phyloP scores from a whole-genome alignment of 1,139 yeast species.

The Casaregolazyma suthepensis region DNA sequence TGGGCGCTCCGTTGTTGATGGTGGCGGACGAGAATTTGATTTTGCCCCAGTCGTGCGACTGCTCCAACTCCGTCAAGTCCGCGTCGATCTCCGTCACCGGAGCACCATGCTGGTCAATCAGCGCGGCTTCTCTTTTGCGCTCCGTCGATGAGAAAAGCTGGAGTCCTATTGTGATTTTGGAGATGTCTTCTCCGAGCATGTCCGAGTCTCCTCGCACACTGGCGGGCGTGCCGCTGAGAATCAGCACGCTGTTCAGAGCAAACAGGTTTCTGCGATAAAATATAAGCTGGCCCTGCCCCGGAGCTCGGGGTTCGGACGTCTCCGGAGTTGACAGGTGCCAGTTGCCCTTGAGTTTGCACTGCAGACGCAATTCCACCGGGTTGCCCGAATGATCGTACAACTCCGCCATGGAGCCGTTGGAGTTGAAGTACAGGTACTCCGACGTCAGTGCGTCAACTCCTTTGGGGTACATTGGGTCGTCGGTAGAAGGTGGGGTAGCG shows the following conservation, averaged over 20 bases:
- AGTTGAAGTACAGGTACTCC: conserved; percentile 3
- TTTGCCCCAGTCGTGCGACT: conserved; percentile 10
- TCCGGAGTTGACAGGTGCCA: conserved; percentile 8
- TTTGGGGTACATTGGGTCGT: not conserved
- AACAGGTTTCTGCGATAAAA: conserved; percentile 30
- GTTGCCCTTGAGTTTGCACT: conserved; percentile 8
- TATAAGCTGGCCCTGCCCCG: conserved; percentile 17
- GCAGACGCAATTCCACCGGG: conserved; percentile 7
- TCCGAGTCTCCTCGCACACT: conserved; percentile 1
- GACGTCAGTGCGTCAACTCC: not conserved
- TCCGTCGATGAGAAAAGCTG: conserved; percentile 8
- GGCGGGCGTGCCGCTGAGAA: conserved; percentile 4
- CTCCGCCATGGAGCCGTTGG: not conserved
- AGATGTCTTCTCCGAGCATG: not conserved
- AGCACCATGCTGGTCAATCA: conserved; percentile 8
- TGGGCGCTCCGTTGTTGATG: conserved; percentile 15
- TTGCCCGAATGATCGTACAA: conserved; percentile 6
- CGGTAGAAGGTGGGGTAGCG: not conserved
- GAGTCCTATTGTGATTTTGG: conserved; percentile 7
- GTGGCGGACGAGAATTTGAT: conserved; percentile 15
- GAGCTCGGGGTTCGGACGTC: not conserved
- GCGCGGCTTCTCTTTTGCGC: conserved; percentile 6
- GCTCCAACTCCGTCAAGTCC: not conserved
- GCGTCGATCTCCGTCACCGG: conserved; percentile 5
- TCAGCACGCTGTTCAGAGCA: conserved; percentile 23